A percentile compares a stretch with the other conserved stretches of the same genome.
These are phyloP conservation scores for Silene latifolia DNA, from an alignment of 148 eudicot genomes.

Conservation along the genomic window DNA sequence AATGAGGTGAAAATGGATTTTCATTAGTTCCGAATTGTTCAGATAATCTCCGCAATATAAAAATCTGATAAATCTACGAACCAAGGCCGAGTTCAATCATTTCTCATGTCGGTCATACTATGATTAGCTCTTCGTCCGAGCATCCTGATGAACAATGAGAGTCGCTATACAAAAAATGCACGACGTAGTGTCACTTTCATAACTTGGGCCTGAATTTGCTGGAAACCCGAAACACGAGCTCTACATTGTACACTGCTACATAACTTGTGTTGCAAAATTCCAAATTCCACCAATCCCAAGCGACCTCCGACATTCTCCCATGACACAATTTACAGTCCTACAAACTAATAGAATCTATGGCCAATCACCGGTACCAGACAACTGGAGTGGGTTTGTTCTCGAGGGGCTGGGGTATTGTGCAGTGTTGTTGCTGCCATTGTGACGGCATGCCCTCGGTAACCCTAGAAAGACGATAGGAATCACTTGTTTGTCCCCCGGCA, in stretches of 20 bases:
- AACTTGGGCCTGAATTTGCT: no score
- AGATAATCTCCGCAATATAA: no score
- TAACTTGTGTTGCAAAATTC: neutral
- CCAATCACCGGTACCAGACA: slow-evolving; percentile 50
- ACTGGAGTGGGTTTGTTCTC: slow-evolving; percentile 50
- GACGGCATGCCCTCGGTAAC: slow-evolving; percentile 36
- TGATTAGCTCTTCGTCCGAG: no score
- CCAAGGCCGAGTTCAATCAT: no score
- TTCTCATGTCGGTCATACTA: no score
- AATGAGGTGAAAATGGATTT: no score
- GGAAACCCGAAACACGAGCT: neutral
- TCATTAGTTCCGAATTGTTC: no score
- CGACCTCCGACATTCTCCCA: neutral
- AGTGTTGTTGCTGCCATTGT: slow-evolving; percentile 78
- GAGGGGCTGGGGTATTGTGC: slow-evolving; percentile 64
- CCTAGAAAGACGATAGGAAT: slow-evolving; percentile 3
- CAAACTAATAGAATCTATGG: neutral
- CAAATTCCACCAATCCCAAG: neutral
- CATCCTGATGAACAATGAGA: no score
- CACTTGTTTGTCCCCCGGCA: slow-evolving; percentile 24
- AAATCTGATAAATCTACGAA: neutral
- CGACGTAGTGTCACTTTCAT: no score
- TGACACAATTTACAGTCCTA: slow-evolving; percentile 13
- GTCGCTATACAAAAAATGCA: no score
- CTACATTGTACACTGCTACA: neutral